phyloP scores from a whole-genome alignment of 2,329 filamentous ascomycete species.

The Sporothrix phasma region DNA sequence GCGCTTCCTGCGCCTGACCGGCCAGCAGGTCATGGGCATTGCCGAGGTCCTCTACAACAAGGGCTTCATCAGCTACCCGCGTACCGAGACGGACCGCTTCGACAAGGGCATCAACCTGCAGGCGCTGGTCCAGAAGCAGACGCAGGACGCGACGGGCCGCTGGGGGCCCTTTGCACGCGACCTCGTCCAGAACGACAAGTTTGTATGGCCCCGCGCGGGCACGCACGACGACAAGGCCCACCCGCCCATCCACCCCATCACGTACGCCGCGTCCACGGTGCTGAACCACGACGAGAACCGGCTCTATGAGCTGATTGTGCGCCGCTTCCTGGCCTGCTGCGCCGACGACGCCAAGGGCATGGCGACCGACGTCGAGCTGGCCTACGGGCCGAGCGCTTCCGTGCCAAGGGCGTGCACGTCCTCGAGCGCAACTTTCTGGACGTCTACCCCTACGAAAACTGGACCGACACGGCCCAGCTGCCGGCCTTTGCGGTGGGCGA shows the following conservation, averaged over 20 bases:
- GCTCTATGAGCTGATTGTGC: slow-evolving; percentile 85
- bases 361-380: slow-evolving; percentile 73
- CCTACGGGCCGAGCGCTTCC: slow-evolving; percentile 76
- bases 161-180: slow-evolving; percentile 78
- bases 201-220: slow-evolving; percentile 71
- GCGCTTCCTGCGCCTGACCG: slow-evolving; percentile 78
- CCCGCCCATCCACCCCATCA: slow-evolving; percentile 91
- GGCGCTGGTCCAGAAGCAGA: slow-evolving; percentile 73
- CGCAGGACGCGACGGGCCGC: slow-evolving; percentile 47
- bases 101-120: slow-evolving; percentile 80
- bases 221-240: slow-evolving; percentile 93
- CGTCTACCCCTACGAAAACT: slow-evolving; percentile 92
- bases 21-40: slow-evolving; percentile 78
- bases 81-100: slow-evolving; percentile 95
- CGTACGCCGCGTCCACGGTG: slow-evolving; percentile 61
- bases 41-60: slow-evolving; percentile 86
- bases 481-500: slow-evolving; percentile 74
- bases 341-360: slow-evolving; percentile 86
- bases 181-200: slow-evolving; percentile 59
- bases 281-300: slow-evolving; percentile 57
- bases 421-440: slow-evolving; percentile 87
- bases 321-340: slow-evolving; percentile 90
- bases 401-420: slow-evolving; percentile 73
- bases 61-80: slow-evolving; percentile 94
- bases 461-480: slow-evolving; percentile 77